Evolutionary conservation across 2,329 filamentous ascomycete genomes (phyloP).

Genomic region (Phyllosticta capitalensis): DNA sequence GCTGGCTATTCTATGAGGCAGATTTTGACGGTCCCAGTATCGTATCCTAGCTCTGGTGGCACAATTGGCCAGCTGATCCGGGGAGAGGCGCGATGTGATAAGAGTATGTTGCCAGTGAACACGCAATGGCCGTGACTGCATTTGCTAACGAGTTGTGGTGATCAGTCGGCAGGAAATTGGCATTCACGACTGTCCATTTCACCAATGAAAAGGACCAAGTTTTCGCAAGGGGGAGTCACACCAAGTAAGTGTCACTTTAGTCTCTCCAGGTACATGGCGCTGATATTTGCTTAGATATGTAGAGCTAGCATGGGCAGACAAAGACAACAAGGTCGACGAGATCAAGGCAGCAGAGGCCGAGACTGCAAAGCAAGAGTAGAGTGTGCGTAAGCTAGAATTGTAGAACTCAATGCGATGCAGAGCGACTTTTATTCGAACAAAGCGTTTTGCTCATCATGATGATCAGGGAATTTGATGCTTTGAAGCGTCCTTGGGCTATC

Average conservation of each 20-base stretch:
- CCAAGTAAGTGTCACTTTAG: conserved; percentile 41
- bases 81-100: conserved; percentile 56
- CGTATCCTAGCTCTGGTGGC: conserved; percentile 54
- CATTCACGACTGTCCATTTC: conserved; percentile 54
- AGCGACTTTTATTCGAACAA: neutral
- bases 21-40: conserved; percentile 34
- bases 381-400: neutral
- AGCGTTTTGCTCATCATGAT: neutral
- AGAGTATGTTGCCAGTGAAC: conserved; percentile 38
- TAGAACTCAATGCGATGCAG: neutral
- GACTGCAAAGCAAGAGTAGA: neutral
- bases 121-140: neutral
- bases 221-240: conserved; percentile 57
- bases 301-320: conserved; percentile 51
- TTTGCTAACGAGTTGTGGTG: neutral
- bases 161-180: conserved; percentile 54
- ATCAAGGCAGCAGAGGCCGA: conserved; percentile 24
- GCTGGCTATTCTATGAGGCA: neutral
- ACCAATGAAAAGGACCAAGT: conserved; percentile 49
- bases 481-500: neutral
- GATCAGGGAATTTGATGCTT: neutral
- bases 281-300: conserved; percentile 39
- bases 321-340: conserved; percentile 51
- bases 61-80: conserved; percentile 51
- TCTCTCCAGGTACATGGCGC: neutral